A percentile compares a stretch with the other conserved stretches of the same genome.
Evolutionary conservation across 164 flowering plant species (phyloP).

Genomic region (Sextonia rubra): DNA sequence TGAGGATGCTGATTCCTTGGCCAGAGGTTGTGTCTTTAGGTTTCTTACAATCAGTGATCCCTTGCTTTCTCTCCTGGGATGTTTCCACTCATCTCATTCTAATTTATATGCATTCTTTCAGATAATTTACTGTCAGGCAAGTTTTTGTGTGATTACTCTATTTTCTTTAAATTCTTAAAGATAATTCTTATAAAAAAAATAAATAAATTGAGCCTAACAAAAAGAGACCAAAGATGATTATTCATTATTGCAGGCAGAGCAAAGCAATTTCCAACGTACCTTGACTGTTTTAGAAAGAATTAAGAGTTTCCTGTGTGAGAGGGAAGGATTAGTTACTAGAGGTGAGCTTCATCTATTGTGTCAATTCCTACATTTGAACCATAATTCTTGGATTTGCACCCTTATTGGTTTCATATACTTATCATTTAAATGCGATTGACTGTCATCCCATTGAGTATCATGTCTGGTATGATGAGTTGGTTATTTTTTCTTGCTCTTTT

Average conservation of each 20-base stretch:
- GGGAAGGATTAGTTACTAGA: constrained; percentile 28
- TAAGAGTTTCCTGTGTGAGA: constrained; percentile 33
- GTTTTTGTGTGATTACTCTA: too few species aligned
- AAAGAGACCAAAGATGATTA: background rate
- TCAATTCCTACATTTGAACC: background rate
- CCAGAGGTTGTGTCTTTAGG: background rate
- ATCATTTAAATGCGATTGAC: background rate
- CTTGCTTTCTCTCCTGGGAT: background rate
- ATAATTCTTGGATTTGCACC: background rate
- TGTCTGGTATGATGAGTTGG: background rate
- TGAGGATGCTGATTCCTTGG: background rate
- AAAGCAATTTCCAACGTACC: constrained; percentile 64
- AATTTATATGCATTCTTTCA: background rate
- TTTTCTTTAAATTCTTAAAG: too few species aligned
- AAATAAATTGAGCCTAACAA: background rate
- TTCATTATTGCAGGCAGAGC: constrained; percentile 50
- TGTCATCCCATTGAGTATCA: background rate
- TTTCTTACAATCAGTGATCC: background rate
- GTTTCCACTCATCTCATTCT: background rate
- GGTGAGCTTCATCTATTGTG: constrained; percentile 27
- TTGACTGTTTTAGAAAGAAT: constrained; percentile 69
- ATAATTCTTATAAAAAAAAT: background rate
- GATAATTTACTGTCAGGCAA: too few species aligned
- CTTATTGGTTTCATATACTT: too few species aligned
- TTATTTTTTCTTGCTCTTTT: too few species aligned